Percentiles rank a stretch among this genome's conserved stretches.
Conservation (phyloP, 2,329 filamentous ascomycete species). For the Curvularia sp. region DNA sequence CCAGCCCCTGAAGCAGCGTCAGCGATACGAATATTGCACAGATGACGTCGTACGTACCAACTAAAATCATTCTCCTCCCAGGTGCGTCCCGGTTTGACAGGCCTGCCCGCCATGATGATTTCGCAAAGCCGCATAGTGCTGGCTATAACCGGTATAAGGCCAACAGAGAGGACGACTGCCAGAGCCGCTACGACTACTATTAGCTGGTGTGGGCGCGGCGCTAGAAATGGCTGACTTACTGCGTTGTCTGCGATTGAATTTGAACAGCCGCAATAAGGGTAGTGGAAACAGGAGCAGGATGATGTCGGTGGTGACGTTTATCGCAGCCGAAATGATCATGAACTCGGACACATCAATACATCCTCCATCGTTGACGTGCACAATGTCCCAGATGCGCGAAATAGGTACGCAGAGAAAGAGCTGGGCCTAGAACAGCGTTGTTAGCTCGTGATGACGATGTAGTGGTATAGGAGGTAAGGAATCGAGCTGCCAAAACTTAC, state of each 20-base stretch:
- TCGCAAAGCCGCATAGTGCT: conserved; percentile 39
- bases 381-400: conserved; percentile 27
- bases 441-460: not conserved
- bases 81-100: conserved; percentile 14
- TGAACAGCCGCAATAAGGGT: conserved; percentile 32
- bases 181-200: conserved; percentile 26
- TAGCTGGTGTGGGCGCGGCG: not conserved
- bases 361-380: conserved; percentile 19
- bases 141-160: conserved; percentile 36
- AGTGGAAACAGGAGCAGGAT: conserved; percentile 35
- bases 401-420: conserved; percentile 34
- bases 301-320: conserved; percentile 37
- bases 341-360: conserved; percentile 32
- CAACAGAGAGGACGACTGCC: conserved; percentile 36
- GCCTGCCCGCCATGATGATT: conserved; percentile 29
- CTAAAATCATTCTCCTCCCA: conserved; percentile 34
- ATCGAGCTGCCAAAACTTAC: conserved; percentile 18
- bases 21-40: conserved; percentile 1
- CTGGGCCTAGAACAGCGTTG: conserved; percentile 19
- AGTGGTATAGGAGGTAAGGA: not conserved
- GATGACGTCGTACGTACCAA: conserved; percentile 18
- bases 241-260: conserved; percentile 36
- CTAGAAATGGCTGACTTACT: conserved; percentile 18
- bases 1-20: conserved; percentile 25
- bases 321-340: conserved; percentile 30